Conservation (phyloP, 768 basidiomycete genomes). For the Tylopilus balloui region DNA sequence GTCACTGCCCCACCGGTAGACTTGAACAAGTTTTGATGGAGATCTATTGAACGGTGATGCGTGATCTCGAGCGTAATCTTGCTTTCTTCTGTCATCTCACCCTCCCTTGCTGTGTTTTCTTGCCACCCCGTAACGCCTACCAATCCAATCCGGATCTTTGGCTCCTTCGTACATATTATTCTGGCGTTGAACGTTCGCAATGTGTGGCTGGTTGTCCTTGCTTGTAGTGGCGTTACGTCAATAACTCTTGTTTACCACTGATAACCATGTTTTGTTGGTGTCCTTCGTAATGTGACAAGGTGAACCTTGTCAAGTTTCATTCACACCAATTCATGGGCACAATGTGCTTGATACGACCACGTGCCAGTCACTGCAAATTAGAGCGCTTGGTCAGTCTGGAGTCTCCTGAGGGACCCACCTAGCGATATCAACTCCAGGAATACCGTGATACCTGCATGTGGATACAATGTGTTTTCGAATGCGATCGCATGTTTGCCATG, state of each 20-base stretch:
- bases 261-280: too few relatives aligned
- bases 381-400: neutral
- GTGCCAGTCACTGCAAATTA: too few relatives aligned
- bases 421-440: neutral
- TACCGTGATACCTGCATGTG: neutral
- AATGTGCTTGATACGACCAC: too few relatives aligned
- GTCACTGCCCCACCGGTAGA: conserved; percentile 23
- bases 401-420: neutral
- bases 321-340: too few relatives aligned
- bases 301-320: too few relatives aligned
- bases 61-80: neutral
- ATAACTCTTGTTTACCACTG: too few relatives aligned
- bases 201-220: neutral
- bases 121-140: neutral
- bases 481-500: neutral
- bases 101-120: neutral
- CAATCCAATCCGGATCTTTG: neutral
- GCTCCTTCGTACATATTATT: neutral
- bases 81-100: neutral
- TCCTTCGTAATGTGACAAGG: too few relatives aligned
- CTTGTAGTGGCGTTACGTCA: conserved; percentile 9
- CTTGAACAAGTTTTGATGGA: conserved; percentile 27
- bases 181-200: neutral
- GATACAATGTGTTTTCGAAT: neutral
- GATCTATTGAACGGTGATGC: neutral